Evolutionary conservation across 2,329 filamentous ascomycete species (phyloP).

Genomic region (Coniochaeta sp.): DNA sequence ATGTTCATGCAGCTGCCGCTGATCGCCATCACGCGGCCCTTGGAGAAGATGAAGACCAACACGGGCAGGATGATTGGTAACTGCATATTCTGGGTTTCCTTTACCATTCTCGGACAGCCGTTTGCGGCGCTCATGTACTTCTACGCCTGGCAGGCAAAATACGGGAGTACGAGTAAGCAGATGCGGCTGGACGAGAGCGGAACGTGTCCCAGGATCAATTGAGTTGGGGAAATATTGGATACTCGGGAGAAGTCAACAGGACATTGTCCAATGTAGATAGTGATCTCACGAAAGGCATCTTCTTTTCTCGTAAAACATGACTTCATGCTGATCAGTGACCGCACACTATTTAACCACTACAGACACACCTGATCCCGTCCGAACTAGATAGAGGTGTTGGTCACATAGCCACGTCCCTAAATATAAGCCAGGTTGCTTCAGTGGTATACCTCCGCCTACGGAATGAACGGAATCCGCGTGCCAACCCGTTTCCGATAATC

Average conservation of each 20-base stretch:
- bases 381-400: no score
- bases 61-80: conserved; percentile 80
- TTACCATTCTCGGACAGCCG: conserved; percentile 91
- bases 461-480: conserved; percentile 75
- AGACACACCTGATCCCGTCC: not conserved
- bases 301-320: no score
- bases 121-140: conserved; percentile 91
- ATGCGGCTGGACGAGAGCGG: not conserved
- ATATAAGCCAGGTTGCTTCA: not conserved
- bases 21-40: conserved; percentile 69
- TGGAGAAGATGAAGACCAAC: conserved; percentile 71
- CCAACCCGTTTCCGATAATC: conserved; percentile 63
- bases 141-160: conserved; percentile 98
- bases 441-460: conserved; percentile 6
- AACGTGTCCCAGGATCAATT: not conserved
- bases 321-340: not conserved
- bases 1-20: conserved; percentile 93
- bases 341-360: not conserved
- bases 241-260: not conserved
- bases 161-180: conserved; percentile 65
- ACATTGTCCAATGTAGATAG: not conserved
- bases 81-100: conserved; percentile 92
- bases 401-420: not conserved
- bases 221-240: not conserved
- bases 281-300: not conserved